These are phyloP conservation scores for Colletotrichum somersetense DNA, from an alignment of 2,329 filamentous ascomycete species.

Conservation along the genomic window DNA sequence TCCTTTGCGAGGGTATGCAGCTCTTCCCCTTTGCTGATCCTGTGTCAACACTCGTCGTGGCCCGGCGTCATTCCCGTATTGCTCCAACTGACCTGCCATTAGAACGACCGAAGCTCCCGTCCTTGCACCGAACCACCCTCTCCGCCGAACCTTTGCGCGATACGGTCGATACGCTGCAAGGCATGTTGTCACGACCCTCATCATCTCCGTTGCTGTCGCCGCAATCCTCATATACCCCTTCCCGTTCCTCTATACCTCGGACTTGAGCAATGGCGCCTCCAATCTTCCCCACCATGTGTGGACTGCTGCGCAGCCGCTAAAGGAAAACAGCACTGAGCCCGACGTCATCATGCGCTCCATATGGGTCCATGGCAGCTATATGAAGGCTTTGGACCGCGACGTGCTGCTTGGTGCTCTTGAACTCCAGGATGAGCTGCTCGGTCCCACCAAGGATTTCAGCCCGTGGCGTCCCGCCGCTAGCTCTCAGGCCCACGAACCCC, in stretches of 20 bases:
- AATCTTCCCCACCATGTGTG: constrained; percentile 84
- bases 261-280: constrained; percentile 77
- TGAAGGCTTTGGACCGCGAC: constrained; percentile 77
- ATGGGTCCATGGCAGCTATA: constrained; percentile 86
- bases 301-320: constrained; percentile 78
- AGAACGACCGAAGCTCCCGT: constrained; percentile 82
- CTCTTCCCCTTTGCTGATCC: constrained; percentile 13
- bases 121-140: constrained; percentile 72
- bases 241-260: constrained; percentile 79
- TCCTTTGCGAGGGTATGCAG: constrained; percentile 78
- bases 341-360: constrained; percentile 87
- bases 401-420: constrained; percentile 76
- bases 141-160: constrained; percentile 73
- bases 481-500: constrained; percentile 48
- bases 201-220: constrained; percentile 79
- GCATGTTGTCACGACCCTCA: constrained; percentile 80
- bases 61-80: constrained; percentile 18
- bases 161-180: constrained; percentile 79
- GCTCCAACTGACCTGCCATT: constrained; percentile 35
- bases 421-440: constrained; percentile 78
- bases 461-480: constrained; percentile 52
- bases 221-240: constrained; percentile 80
- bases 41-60: neutral
- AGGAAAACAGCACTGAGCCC: constrained; percentile 63
- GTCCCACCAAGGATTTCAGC: constrained; percentile 68